Evolutionary conservation across 495 filamentous ascomycete genomes (phyloP), one percentile per base, ranked within the genome.

Genomic region (Aspergillus nidulans): DNA sequence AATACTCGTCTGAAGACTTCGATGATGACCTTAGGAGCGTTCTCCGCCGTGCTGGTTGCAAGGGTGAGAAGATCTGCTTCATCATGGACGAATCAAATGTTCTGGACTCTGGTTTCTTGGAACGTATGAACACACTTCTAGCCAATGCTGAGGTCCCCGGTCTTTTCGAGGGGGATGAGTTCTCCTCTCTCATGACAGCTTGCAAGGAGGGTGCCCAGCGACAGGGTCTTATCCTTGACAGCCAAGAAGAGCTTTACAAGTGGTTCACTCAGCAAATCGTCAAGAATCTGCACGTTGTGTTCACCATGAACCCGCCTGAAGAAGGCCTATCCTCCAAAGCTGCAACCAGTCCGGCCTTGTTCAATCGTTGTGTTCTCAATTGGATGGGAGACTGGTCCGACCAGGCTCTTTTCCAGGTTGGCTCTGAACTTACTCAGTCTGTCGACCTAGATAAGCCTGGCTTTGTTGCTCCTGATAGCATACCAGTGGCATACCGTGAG

Each of bases 341-440:
- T 49, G 94, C 94, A 16, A 99, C 95, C 13, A 95, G 90, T 77
- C 94, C 94, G 39, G 94, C 94, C 25, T 71, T 99, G 60, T 99
- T 99, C 84, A 99, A 99, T 73, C 85, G 94, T 76, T 99, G 94
- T 65, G 94, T 99, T 40, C 85, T 99, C 50, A 99, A 99, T 74
- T 99, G 94, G 94, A 96, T 97, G 69, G 94, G 94, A 44, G 94
- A 99, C 74, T 99, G 94, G 94, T 97, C 94, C 7, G 94, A 97
- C 68, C 95, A 97, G 69, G 95, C 94, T 20, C 84, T 99, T 36
- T 99, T 95, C 86, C 95, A 97, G 72, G 95, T 99, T 53, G 94
- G 87, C 20, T 88, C 89, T 45, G 94, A 99, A 70, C 80, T 99
- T 47, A 99, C 95, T 3, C 90, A 96, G 59, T 92, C 91, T 7